Percentiles rank a stretch among this genome's conserved stretches.
phyloP scores from a whole-genome alignment of 441 rosid genomes.

The Brassica hybrid region DNA sequence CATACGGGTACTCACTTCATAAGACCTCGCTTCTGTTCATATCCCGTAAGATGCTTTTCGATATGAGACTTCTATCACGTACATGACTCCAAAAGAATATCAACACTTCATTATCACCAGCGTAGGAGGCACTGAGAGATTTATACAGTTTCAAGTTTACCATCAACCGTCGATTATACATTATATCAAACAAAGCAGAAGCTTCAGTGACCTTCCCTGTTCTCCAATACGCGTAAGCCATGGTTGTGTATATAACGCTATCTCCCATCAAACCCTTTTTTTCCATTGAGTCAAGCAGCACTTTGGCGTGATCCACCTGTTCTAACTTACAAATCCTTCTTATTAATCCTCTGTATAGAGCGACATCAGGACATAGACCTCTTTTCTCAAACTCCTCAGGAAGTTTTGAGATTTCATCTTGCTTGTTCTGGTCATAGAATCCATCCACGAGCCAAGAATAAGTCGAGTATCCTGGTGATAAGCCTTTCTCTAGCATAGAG shows the following conservation, averaged over 20 bases:
- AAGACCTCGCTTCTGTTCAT: conserved; percentile 42
- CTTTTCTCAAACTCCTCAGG: conserved; percentile 62
- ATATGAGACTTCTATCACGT: conserved; percentile 65
- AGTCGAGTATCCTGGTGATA: conserved; percentile 75
- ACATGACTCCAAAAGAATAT: conserved; percentile 76
- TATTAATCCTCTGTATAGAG: conserved; percentile 82
- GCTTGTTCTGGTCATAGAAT: conserved; percentile 58
- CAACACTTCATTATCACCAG: conserved; percentile 54
- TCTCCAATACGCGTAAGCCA: conserved; percentile 85
- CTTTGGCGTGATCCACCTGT: conserved; percentile 65
- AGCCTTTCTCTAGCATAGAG: conserved; percentile 73
- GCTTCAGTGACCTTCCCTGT: conserved; percentile 60
- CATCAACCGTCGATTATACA: conserved; percentile 81
- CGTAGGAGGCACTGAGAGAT: conserved; percentile 67
- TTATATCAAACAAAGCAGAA: conserved; percentile 64
- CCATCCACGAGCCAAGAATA: conserved; percentile 90
- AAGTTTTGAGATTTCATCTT: conserved; percentile 54
- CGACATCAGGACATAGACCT: conserved; percentile 63
- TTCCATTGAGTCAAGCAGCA: conserved; percentile 60
- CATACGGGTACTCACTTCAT: conserved; percentile 13
- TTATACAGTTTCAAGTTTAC: conserved; percentile 70
- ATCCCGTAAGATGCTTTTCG: conserved; percentile 66
- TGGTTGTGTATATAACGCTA: conserved; percentile 64
- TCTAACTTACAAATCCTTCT: conserved; percentile 79
- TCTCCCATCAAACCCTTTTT: conserved; percentile 74